Percentiles rank a stretch among this genome's conserved stretches.
phyloP scores from a whole-genome alignment of 768 basidiomycete species.

The Dioszegia hungarica region DNA sequence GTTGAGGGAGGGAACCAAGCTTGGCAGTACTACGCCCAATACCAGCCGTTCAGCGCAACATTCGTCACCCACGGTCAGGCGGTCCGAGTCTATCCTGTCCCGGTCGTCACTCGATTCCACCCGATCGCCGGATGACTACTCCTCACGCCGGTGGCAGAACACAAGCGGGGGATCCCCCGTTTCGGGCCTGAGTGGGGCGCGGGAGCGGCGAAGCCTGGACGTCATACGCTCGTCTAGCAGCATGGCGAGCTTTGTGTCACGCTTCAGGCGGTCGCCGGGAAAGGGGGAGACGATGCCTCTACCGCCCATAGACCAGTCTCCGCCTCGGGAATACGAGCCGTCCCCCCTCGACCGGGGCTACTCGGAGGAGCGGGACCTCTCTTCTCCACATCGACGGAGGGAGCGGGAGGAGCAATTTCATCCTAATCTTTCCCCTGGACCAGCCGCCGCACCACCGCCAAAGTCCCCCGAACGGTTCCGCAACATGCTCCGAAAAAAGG shows the following conservation, averaged over 20 bases:
- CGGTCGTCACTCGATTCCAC: slow-evolving; percentile 1
- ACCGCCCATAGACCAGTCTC: background rate
- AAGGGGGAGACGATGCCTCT: background rate
- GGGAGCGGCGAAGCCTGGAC: slow-evolving; percentile 4
- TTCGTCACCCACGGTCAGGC: background rate
- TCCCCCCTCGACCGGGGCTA: too few species aligned
- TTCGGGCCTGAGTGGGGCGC: background rate
- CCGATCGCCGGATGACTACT: background rate
- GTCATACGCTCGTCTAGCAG: background rate
- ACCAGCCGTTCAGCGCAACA: background rate
- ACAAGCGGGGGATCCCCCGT: background rate
- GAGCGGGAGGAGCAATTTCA: background rate
- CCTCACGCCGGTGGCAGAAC: background rate
- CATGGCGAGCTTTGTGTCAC: slow-evolving; percentile 2
- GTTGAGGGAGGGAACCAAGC: background rate
- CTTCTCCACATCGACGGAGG: background rate
- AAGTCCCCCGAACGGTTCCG: slow-evolving; percentile 1
- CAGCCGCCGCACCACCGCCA: background rate
- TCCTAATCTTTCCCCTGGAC: background rate
- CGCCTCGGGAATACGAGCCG: background rate
- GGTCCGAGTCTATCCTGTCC: background rate
- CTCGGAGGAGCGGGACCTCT: background rate
- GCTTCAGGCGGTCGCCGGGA: background rate
- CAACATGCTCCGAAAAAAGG: slow-evolving; percentile 23
- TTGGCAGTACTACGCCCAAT: background rate